Conservation (phyloP, 805 yeast species). For the Metschnikowia vanudenii region DNA sequence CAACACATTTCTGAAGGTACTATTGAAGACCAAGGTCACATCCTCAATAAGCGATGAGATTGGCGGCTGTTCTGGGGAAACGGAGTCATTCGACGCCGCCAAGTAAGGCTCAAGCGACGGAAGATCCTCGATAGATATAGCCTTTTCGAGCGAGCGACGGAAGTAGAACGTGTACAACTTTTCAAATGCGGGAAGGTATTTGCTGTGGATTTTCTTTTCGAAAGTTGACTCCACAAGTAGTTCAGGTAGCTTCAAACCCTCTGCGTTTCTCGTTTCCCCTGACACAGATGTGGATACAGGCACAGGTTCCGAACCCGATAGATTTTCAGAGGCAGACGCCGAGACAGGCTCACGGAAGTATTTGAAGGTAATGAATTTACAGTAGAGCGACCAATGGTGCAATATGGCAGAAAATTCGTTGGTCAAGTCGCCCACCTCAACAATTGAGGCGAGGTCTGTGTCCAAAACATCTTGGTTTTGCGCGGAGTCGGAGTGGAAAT, state of each 20-base stretch:
- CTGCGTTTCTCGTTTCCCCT: conserved; percentile 9
- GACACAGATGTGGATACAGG: not conserved
- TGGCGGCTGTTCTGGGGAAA: conserved; percentile 57
- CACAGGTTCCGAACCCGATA: too few relatives aligned
- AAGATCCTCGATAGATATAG: conserved; percentile 73
- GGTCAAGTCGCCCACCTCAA: conserved; percentile 62
- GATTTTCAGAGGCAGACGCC: not conserved
- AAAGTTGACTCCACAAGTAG: conserved; percentile 56
- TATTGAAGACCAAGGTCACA: conserved; percentile 67
- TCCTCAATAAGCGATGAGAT: conserved; percentile 88
- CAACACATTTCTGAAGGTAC: conserved; percentile 60
- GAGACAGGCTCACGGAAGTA: conserved; percentile 44
- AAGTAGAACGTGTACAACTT: conserved; percentile 62
- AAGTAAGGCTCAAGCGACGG: conserved; percentile 50
- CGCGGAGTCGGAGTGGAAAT: conserved; percentile 2
- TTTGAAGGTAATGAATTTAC: conserved; percentile 66
- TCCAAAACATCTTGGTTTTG: conserved; percentile 24
- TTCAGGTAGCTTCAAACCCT: conserved; percentile 43
- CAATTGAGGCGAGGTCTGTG: conserved; percentile 48
- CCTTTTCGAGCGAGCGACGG: conserved; percentile 76
- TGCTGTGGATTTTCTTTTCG: conserved; percentile 50
- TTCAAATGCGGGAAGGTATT: conserved; percentile 63
- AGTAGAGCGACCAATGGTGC: conserved; percentile 82
- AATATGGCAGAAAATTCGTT: conserved; percentile 73
- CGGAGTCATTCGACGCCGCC: conserved; percentile 21